Evolutionary conservation across 1,284 basidiomycete genomes (phyloP), one percentile per base, ranked within the genome.

Genomic region (Tilletia indica): DNA sequence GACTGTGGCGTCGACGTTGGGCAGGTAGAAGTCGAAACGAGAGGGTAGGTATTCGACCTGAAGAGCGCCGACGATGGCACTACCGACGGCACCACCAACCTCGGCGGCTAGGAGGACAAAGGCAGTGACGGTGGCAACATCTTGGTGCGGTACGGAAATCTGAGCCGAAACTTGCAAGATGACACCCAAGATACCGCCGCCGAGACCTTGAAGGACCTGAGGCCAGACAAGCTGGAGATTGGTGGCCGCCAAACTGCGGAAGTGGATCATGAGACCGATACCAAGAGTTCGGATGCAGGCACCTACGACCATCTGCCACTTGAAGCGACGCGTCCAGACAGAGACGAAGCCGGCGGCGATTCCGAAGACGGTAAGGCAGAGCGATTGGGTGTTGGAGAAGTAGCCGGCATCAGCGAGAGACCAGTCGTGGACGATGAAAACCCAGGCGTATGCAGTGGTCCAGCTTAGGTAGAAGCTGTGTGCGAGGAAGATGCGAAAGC

Each of bases 51-150:
- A 70, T 34, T 77, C 76, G 70, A 73, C 74, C 69, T 82, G 77
- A 36, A 84, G 58, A n/a, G 80, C 76, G 25, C 76, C 75, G 63
- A 78, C 72, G n/a, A 82, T 61, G 21, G 82, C 79, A 25, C 76
- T 74, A 56, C 82, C 82, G 66, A 79, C 76, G 6, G 79, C 76
- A 49, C 79, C 81, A 12, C 82, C 82, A 47, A 84, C 77, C 66
- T 80, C 77, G 67, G 79, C 78, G 67, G 80, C 69, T 9, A 83
- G 76, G 11, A 84, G 71, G 72, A 83, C 78, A 68, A 80, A 81
- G 19, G 82, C 78, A n/a, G 82, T 83, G 67, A 84, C 82, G 68
- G 80, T 80, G 39, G 82, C 81, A 9, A 83, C 82, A 47, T 83
- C 80, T 69, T 82, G 81, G 72, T 84, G 82, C 12, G 76, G 81